Conservation (phyloP, 2,329 filamentous ascomycete genomes). For the Colletotrichum lupini region DNA sequence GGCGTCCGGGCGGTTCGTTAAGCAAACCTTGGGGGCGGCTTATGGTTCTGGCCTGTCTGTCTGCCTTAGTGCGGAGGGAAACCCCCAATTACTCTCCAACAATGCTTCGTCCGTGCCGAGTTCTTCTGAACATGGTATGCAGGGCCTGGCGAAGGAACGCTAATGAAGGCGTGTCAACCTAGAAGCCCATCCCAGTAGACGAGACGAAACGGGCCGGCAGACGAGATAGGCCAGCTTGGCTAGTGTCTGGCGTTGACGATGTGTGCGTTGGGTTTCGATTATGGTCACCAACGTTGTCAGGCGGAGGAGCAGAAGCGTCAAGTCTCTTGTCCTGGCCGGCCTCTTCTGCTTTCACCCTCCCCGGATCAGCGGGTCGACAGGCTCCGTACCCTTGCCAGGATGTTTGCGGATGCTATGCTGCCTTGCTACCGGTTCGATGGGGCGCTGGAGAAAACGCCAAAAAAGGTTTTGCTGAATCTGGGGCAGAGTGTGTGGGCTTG, state of each 20-base stretch:
- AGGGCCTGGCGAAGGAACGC: neutral
- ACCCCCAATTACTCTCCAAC: neutral
- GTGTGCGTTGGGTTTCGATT: neutral
- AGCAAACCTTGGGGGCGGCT: neutral
- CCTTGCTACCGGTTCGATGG: neutral
- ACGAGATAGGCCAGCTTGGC: neutral
- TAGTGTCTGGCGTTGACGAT: neutral
- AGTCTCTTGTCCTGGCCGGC: neutral
- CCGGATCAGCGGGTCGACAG: conserved; percentile 36
- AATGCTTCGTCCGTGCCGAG: neutral
- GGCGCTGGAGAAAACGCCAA: conserved; percentile 11
- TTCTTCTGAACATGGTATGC: neutral
- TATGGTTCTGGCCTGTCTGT: neutral
- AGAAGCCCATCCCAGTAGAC: neutral
- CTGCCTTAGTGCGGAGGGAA: conserved; percentile 7
- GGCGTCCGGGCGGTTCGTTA: neutral
- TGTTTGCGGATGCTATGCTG: conserved; percentile 19
- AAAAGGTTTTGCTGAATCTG: conserved; percentile 29
- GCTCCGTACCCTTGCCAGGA: conserved; percentile 27
- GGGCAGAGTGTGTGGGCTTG: conserved; percentile 23
- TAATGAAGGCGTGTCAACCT: neutral
- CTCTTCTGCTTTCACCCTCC: conserved; percentile 1
- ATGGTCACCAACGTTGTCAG: neutral
- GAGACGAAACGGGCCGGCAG: conserved; percentile 6
- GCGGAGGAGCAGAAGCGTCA: neutral